Base-by-base conservation (phyloP, 2,329 filamentous ascomycete genomes). In the Neonectria sp. region DNA sequence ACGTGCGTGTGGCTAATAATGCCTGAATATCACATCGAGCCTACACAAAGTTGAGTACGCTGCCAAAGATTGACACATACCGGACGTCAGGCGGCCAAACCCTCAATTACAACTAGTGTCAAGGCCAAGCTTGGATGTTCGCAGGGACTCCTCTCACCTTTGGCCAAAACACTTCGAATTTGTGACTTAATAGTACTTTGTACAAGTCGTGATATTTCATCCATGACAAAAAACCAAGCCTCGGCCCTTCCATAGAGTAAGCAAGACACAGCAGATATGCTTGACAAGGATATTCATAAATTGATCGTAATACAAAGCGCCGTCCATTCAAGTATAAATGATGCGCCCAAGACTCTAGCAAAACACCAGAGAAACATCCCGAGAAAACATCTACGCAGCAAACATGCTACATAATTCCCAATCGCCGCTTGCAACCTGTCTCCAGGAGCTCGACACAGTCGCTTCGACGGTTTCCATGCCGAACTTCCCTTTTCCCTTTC, bases 381-480 rank as follows among this genome's bases (percentile, higher is more conserved):
- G 17, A 49, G 15, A 49, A 6, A 17, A 56, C 53, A 15, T 21
- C 35, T 69, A 76, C 52, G 70, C 67, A 21, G 74, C 73, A 65
- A 76, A 73, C 74, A 76, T 76, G 55, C 74, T 76, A 15, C 73
- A 75, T 13, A 76, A 68, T 51, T 76, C 70, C 74, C 74, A 76
- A 15, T 76, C 74, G 52, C 74, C 74, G 29, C 74, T 76, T 12
- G 74, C 74, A 37, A 74, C 59, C 60, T 76, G 74, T 35, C 74
- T 70, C 74, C 74, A 76, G 2, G 74, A 76, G 62, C 74, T 76
- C 13, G 74, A 75, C 31, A 73, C 76, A 9, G 73, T 76, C 13
- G 70, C 74, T 25, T 75, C 64, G 4, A 76, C 37, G 7, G 73
- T 71, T 62, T 76, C 67, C 68, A 76, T 69, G 1, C 70, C 72